Percentiles rank a stretch among this genome's conserved stretches.
phyloP scores from a whole-genome alignment of 1,284 basidiomycete genomes.

The Schizophyllum commune region DNA sequence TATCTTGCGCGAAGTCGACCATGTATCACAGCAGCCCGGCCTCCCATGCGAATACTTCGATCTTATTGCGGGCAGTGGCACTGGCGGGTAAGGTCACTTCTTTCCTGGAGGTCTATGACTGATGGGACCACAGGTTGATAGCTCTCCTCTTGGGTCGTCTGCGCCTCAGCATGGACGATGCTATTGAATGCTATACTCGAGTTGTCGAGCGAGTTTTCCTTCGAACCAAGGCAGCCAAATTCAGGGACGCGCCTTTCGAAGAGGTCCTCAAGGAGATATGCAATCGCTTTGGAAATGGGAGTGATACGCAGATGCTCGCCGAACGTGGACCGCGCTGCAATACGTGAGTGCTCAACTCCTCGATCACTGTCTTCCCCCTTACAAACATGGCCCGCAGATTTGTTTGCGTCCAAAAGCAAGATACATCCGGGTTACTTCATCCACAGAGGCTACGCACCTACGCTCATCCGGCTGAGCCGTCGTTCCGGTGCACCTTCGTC shows the following conservation, averaged over 20 bases:
- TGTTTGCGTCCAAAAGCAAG: neutral
- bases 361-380: too few relatives aligned
- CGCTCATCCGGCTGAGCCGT: neutral
- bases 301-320: neutral
- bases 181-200: neutral
- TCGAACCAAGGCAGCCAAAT: neutral
- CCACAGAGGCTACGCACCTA: neutral
- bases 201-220: neutral
- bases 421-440: neutral
- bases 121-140: neutral
- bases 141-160: neutral
- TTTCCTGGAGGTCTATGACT: too few relatives aligned
- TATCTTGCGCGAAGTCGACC: neutral
- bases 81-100: neutral
- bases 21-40: neutral
- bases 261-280: neutral
- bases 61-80: neutral
- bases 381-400: neutral
- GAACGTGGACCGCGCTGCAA: neutral
- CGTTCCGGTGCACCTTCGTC: neutral
- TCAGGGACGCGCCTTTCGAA: neutral
- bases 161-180: neutral
- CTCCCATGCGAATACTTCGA: neutral
- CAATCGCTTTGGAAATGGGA: too few relatives aligned
- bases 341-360: neutral